Evolutionary conservation across 2,329 filamentous ascomycete species (phyloP).

Genomic region (Fusarium floridanum): DNA sequence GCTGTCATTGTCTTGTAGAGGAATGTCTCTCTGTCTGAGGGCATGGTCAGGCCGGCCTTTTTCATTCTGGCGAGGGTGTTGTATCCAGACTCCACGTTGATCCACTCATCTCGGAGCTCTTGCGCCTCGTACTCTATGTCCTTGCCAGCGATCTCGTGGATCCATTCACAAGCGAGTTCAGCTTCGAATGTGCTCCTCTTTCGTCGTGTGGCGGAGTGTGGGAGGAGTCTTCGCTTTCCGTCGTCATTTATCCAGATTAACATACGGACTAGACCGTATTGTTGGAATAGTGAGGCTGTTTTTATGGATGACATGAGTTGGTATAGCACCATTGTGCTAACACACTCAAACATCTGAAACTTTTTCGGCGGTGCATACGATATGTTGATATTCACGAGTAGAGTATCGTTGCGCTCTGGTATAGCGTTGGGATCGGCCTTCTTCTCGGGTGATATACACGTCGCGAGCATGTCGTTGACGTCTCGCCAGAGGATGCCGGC

Average conservation of each 20-base stretch:
- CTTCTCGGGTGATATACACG: constrained; percentile 62
- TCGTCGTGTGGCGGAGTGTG: constrained; percentile 68
- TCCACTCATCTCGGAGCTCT: constrained; percentile 59
- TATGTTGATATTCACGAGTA: constrained; percentile 81
- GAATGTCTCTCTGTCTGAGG: constrained; percentile 57
- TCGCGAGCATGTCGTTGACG: constrained; percentile 64
- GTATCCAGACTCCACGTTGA: constrained; percentile 62
- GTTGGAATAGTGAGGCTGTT: constrained; percentile 73
- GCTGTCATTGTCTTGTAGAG: constrained; percentile 41
- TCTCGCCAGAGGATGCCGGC: constrained; percentile 72
- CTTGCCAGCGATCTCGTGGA: constrained; percentile 68
- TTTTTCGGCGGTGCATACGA: constrained; percentile 64
- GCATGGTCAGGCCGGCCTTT: constrained; percentile 56
- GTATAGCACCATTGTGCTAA: constrained; percentile 69
- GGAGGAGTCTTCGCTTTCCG: constrained; percentile 71
- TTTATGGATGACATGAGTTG: constrained; percentile 73
- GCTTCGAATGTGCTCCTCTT: constrained; percentile 69
- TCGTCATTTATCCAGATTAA: constrained; percentile 77
- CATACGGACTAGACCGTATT: constrained; percentile 83
- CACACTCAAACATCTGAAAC: constrained; percentile 66
- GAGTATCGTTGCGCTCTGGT: constrained; percentile 73
- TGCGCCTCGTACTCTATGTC: constrained; percentile 49
- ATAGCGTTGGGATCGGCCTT: constrained; percentile 52
- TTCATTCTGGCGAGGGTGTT: constrained; percentile 62
- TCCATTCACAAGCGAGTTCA: constrained; percentile 71